Evolutionary conservation across 164 flowering plant genomes (phyloP).

Genomic region (Chloranthus sessilifolius): DNA sequence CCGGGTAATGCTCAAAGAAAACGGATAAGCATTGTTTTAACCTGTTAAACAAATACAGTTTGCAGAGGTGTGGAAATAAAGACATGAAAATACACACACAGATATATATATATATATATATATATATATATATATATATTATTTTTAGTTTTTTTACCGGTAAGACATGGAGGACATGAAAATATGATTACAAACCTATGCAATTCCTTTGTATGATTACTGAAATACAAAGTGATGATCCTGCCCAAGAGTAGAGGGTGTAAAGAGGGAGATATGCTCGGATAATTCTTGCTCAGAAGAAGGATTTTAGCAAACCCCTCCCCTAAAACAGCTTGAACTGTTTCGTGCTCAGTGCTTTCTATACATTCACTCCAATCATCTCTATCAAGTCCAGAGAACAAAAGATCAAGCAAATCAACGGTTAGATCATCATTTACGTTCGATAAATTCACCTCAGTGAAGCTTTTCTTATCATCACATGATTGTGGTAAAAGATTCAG

Average conservation of each 20-base stretch:
- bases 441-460: constrained; percentile 21
- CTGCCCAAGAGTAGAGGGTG: constrained; percentile 51
- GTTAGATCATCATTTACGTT: constrained; percentile 30
- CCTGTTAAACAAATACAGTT: constrained; percentile 32
- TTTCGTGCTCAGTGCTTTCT: constrained; percentile 54
- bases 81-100: too few relatives aligned
- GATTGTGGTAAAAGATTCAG: constrained; percentile 27
- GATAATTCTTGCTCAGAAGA: constrained; percentile 74
- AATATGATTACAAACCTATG: constrained; percentile 41
- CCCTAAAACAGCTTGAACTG: constrained; percentile 57
- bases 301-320: constrained; percentile 94
- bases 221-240: constrained; percentile 67
- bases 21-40: constrained; percentile 89
- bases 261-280: constrained; percentile 46
- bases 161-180: background rate
- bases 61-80: background rate
- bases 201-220: constrained; percentile 44
- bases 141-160: too few relatives aligned
- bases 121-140: too few relatives aligned
- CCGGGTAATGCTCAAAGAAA: constrained; percentile 92
- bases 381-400: constrained; percentile 53
- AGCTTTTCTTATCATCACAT: constrained; percentile 19
- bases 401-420: constrained; percentile 53
- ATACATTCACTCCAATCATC: constrained; percentile 23
- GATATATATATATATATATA: too few relatives aligned